These are phyloP conservation scores for Aspergillus egyptiacus DNA, from an alignment of 495 filamentous ascomycete genomes.

Conservation along the genomic window DNA sequence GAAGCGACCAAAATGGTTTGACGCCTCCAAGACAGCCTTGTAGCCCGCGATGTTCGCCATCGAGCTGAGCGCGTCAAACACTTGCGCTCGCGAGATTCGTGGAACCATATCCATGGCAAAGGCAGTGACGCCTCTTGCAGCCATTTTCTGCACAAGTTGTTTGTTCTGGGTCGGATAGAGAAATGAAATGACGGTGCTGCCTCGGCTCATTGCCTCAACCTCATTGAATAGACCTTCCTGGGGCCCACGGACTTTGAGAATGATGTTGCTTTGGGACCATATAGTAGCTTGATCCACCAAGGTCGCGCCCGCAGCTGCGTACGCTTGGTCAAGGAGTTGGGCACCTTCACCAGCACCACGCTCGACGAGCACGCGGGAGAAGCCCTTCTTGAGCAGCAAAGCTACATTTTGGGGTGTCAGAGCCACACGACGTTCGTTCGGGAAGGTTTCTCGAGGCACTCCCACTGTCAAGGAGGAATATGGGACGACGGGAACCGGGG, in stretches of 20 bases:
- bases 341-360: constrained; percentile 67
- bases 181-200: constrained; percentile 66
- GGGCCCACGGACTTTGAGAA: constrained; percentile 72
- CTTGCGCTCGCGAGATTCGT: constrained; percentile 73
- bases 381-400: constrained; percentile 72
- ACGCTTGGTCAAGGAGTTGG: constrained; percentile 65
- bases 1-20: constrained; percentile 76
- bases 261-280: constrained; percentile 65
- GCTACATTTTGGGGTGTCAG: constrained; percentile 74
- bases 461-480: constrained; percentile 65
- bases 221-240: constrained; percentile 51
- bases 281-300: constrained; percentile 56
- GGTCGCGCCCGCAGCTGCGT: constrained; percentile 65
- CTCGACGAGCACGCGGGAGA: constrained; percentile 65
- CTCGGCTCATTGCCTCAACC: constrained; percentile 52
- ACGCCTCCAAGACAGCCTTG: constrained; percentile 76
- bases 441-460: constrained; percentile 62
- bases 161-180: constrained; percentile 69
- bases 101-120: constrained; percentile 87
- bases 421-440: constrained; percentile 70
- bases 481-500: constrained; percentile 55
- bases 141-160: constrained; percentile 59
- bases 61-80: constrained; percentile 71
- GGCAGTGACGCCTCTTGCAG: constrained; percentile 54
- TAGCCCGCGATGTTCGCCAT: constrained; percentile 89